These are phyloP conservation scores for Tricholoma furcatifolium DNA, from an alignment of 768 basidiomycete species.

Conservation along the genomic window DNA sequence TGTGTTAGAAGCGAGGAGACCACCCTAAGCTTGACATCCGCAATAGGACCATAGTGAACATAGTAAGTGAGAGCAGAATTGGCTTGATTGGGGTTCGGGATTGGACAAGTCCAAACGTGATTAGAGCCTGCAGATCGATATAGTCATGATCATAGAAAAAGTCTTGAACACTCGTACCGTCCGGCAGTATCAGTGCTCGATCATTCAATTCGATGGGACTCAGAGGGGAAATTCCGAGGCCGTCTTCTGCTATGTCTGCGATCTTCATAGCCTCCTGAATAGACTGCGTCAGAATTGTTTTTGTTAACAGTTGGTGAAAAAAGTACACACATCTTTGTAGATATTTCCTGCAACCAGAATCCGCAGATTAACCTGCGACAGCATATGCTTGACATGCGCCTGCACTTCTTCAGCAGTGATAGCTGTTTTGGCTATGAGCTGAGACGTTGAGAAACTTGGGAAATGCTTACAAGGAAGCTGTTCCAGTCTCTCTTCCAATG, in stretches of 20 bases:
- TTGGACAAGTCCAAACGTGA: constrained; percentile 58
- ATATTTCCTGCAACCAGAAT: constrained; percentile 85
- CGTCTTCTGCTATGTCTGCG: constrained; percentile 67
- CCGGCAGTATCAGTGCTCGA: constrained; percentile 64
- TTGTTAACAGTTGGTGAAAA: not conserved
- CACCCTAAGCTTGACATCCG: constrained; percentile 64
- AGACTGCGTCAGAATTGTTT: not conserved
- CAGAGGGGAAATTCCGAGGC: constrained; percentile 55
- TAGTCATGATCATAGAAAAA: not conserved
- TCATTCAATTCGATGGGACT: constrained; percentile 54
- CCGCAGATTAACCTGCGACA: constrained; percentile 66
- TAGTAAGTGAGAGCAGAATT: constrained; percentile 90
- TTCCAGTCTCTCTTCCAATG: constrained; percentile 69
- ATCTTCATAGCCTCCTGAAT: constrained; percentile 74
- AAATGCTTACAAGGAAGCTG: constrained; percentile 67
- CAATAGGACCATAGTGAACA: constrained; percentile 70
- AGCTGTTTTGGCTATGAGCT: constrained; percentile 37
- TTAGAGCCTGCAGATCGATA: constrained; percentile 57
- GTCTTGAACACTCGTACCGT: constrained; percentile 41
- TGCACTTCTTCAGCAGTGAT: constrained; percentile 72
- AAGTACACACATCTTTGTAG: constrained; percentile 64
- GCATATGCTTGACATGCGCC: constrained; percentile 53
- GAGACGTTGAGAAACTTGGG: not conserved
- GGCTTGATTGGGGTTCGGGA: constrained; percentile 82
- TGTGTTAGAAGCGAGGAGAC: constrained; percentile 72